Conservation (phyloP, 1,284 basidiomycete species). For the Mycocalia duriaeana region DNA sequence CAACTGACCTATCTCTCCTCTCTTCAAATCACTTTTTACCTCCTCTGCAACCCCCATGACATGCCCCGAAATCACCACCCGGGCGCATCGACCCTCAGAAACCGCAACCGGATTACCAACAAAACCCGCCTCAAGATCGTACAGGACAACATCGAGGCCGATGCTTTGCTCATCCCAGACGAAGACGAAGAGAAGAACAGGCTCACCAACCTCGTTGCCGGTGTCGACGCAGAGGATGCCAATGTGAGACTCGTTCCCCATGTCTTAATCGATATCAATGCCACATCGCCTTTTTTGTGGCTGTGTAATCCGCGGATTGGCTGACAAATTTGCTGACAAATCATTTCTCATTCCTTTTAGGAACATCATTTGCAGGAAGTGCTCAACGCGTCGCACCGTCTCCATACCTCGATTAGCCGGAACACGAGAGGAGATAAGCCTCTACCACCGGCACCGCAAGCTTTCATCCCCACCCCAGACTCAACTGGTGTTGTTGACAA, state of each 20-base stretch:
- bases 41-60: conserved; percentile 48
- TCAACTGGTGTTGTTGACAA: conserved; percentile 78
- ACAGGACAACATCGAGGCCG: conserved; percentile 75
- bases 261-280: conserved; percentile 19
- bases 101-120: conserved; percentile 85
- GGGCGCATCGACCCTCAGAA: conserved; percentile 71
- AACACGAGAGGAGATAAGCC: conserved; percentile 41
- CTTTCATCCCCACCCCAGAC: conserved; percentile 90
- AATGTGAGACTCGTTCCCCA: conserved; percentile 59
- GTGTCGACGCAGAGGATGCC: conserved; percentile 84
- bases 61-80: conserved; percentile 76
- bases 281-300: conserved; percentile 38
- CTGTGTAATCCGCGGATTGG: conserved; percentile 41
- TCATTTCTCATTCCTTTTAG: conserved; percentile 41
- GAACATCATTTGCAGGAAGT: conserved; percentile 92
- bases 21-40: conserved; percentile 16
- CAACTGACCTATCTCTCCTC: conserved; percentile 22
- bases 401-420: conserved; percentile 35
- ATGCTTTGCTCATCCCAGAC: conserved; percentile 70
- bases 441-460: conserved; percentile 41
- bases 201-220: conserved; percentile 46
- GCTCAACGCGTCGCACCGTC: conserved; percentile 66
- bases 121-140: conserved; percentile 84
- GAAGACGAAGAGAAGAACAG: conserved; percentile 78
- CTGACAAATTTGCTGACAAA: conserved; percentile 61